These are phyloP conservation scores for Alternaria ventricosa DNA, from an alignment of 2,329 filamentous ascomycete genomes.

Conservation along the genomic window DNA sequence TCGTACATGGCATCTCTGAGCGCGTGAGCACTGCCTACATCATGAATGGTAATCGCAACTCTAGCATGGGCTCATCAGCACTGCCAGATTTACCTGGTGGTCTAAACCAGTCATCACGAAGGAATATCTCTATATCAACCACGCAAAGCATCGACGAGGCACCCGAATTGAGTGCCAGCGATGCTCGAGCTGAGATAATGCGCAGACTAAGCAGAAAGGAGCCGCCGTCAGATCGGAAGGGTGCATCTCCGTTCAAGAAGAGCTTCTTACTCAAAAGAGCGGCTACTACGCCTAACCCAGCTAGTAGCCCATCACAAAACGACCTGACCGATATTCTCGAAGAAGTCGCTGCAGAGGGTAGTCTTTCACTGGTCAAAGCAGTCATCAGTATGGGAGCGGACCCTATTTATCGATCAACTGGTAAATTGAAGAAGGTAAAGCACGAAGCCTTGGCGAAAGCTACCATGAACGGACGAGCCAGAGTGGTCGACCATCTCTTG, in stretches of 20 bases:
- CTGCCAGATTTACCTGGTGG: constrained; percentile 5
- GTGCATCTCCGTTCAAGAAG: constrained; percentile 11
- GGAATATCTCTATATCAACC: constrained; percentile 17
- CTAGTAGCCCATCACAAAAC: constrained; percentile 8
- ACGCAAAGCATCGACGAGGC: constrained; percentile 11
- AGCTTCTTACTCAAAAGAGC: constrained; percentile 18
- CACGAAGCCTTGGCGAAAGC: constrained; percentile 27
- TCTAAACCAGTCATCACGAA: constrained; percentile 10
- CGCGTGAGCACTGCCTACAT: constrained; percentile 19
- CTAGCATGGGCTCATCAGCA: neutral
- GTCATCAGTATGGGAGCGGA: constrained; percentile 15
- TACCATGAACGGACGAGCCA: constrained; percentile 17
- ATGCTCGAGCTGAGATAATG: constrained; percentile 21
- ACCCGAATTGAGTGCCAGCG: constrained; percentile 14
- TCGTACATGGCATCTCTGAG: constrained; percentile 9
- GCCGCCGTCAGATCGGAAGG: constrained; percentile 7
- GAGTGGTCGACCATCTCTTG: constrained; percentile 21
- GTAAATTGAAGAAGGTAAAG: constrained; percentile 20
- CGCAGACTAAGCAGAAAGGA: constrained; percentile 14
- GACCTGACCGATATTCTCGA: constrained; percentile 17
- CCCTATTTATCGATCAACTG: constrained; percentile 11
- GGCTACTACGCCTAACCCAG: constrained; percentile 6
- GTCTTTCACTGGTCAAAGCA: constrained; percentile 19
- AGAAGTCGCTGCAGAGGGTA: constrained; percentile 22
- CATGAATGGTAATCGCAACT: constrained; percentile 13